Evolutionary conservation across 495 filamentous ascomycete species (phyloP), one percentile per base, ranked within the genome.

Genomic region (Penicillium antarcticum): DNA sequence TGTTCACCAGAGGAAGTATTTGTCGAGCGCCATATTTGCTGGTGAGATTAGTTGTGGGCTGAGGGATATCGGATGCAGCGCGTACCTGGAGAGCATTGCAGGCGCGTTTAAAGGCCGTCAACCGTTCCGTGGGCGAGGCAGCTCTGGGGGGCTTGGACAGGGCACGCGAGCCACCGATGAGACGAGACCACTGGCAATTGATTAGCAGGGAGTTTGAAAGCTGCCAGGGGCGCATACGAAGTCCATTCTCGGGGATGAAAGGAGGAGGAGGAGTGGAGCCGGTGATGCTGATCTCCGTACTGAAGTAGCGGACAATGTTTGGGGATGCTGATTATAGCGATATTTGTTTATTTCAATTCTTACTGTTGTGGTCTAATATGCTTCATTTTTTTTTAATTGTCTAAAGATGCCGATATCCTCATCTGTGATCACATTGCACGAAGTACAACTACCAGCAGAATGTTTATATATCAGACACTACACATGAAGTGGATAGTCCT

Each of bases 101-200:
- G 57, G 87, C 81, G 63, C 88, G 85, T 73, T 92, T 94, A 73
- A 97, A 98, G 49, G 87, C 86, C 58, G 86, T 84, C 63, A 95
- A 82, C 57, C 95, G 88, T 66, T 92, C 84, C 52, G 89, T 85
- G 32, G 92, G 89, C 62, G 90, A 87, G 59, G 85, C 85, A 32
- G 84, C 76, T 39, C 82, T 74, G 55, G 82, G 76, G 67, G 81
- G 80, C 69, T 79, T 81, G 46, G 69, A 80, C 69, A 80, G 79
- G 44, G 83, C 79, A 61, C 83, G 82, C 55, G 84, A 87, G 63
- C 89, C 89, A 66, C 89, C 91, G 71, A 96, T 83, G 60, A 96
- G 80, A 71, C 92, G 86, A 72, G 88, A 89, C 87, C 88, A 95
- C 89, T 95, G 59, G 33, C 26, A 47, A 24, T 24, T 8, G 48